Evolutionary conservation across 768 basidiomycete genomes (phyloP).

Genomic region (Galerina sulciceps): DNA sequence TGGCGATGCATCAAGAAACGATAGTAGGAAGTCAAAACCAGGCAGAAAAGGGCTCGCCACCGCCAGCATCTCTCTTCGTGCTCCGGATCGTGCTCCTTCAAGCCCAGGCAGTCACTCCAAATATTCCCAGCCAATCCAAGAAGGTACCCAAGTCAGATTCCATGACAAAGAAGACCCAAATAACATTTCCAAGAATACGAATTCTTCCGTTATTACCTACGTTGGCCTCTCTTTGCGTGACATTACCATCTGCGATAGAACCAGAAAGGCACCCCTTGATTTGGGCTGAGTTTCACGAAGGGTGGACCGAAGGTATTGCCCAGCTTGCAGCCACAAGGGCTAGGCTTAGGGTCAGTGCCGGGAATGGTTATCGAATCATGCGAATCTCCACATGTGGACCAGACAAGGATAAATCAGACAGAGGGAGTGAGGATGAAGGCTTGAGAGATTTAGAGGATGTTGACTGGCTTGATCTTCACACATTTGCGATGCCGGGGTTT

Average conservation of each 20-base stretch:
- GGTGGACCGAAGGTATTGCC: conserved; percentile 65
- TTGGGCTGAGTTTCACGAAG: conserved; percentile 56
- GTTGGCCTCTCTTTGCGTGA: conserved; percentile 54
- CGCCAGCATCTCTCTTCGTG: conserved; percentile 65
- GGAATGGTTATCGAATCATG: conserved; percentile 49
- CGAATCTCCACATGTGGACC: conserved; percentile 27
- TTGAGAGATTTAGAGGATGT: conserved; percentile 42
- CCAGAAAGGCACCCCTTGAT: conserved; percentile 43
- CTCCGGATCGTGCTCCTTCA: conserved; percentile 10
- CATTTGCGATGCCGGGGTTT: conserved; percentile 27
- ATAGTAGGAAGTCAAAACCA: conserved; percentile 30
- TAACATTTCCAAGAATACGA: conserved; percentile 46
- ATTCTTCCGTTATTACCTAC: conserved; percentile 59
- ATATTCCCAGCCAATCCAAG: not conserved
- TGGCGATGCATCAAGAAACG: conserved; percentile 1
- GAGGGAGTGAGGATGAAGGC: conserved; percentile 26
- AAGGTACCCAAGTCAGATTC: not conserved
- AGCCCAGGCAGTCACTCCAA: too few relatives aligned
- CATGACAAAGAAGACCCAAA: not conserved
- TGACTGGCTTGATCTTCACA: conserved; percentile 28
- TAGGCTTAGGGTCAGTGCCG: conserved; percentile 50
- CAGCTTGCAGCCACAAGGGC: conserved; percentile 53
- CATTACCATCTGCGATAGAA: conserved; percentile 31
- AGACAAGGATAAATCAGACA: conserved; percentile 15
- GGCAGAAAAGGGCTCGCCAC: conserved; percentile 70